Percentiles rank a stretch among this genome's conserved stretches.
phyloP scores from a whole-genome alignment of 2,329 filamentous ascomycete species.

The Calycina herbarum region DNA sequence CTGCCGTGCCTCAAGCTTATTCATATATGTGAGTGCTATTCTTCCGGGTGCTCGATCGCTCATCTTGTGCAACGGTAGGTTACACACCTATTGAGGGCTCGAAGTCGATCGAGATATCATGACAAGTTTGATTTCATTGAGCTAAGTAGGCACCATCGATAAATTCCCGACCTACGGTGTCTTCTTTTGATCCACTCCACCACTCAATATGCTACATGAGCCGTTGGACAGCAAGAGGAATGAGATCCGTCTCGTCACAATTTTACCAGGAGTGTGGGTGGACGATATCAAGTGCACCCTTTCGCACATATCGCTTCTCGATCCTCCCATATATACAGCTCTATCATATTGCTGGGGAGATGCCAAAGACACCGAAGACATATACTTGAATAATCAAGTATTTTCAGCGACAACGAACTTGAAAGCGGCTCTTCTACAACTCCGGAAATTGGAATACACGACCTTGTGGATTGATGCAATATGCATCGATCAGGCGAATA shows the following conservation, averaged over 20 bases:
- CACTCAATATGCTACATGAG: not conserved
- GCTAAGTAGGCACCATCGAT: no score
- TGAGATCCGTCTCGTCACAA: conserved; percentile 9
- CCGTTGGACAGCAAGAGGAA: not conserved
- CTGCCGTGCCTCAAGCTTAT: no score
- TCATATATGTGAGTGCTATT: no score
- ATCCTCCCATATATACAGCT: not conserved
- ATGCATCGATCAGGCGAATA: conserved; percentile 26
- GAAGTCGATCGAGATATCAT: no score
- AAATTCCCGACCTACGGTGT: no score
- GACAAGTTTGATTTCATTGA: no score
- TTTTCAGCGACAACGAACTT: conserved; percentile 1
- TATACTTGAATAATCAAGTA: not conserved
- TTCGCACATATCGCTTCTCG: not conserved
- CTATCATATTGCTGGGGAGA: conserved; percentile 11
- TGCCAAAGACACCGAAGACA: not conserved
- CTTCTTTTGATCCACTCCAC: not conserved
- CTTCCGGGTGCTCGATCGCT: no score
- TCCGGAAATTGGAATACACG: not conserved
- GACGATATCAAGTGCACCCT: not conserved
- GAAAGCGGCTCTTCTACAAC: conserved; percentile 1
- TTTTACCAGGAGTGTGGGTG: not conserved
- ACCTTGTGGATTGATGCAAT: conserved; percentile 2
- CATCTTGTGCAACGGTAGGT: no score
- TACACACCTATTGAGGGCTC: no score